A percentile compares a stretch with the other conserved stretches of the same genome.
These are phyloP conservation scores for Myrica gale DNA, from an alignment of 306 rosid species.

Conservation along the genomic window DNA sequence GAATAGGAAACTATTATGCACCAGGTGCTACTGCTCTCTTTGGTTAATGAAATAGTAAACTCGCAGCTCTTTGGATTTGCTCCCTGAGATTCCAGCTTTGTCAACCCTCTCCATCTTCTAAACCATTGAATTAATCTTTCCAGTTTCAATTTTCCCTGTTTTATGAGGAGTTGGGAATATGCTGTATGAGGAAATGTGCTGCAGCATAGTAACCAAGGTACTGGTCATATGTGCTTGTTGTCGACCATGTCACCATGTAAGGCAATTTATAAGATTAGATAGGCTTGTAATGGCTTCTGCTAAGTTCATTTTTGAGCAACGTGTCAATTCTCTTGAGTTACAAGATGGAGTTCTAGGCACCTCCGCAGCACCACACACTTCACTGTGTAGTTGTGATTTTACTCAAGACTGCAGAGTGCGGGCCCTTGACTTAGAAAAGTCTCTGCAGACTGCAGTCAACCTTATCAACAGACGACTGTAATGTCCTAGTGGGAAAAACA, in stretches of 20 bases:
- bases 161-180: background rate
- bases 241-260: background rate
- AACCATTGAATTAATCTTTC: background rate
- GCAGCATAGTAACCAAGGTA: background rate
- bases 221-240: background rate
- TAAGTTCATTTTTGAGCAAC: background rate
- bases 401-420: too few relatives aligned
- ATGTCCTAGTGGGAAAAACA: background rate
- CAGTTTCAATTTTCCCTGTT: background rate
- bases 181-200: background rate
- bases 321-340: background rate
- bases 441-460: background rate
- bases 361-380: background rate
- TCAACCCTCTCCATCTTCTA: background rate
- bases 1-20: background rate
- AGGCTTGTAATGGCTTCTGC: background rate
- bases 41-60: background rate
- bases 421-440: background rate
- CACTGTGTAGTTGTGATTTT: background rate
- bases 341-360: background rate
- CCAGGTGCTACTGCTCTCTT: background rate
- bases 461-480: background rate
- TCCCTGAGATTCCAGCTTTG: constrained; percentile 2
- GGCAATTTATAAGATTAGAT: background rate
- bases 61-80: background rate